A percentile compares a stretch with the other conserved stretches of the same genome.
phyloP scores from a whole-genome alignment of 2,329 filamentous ascomycete genomes.

The Beauveria bassiana region DNA sequence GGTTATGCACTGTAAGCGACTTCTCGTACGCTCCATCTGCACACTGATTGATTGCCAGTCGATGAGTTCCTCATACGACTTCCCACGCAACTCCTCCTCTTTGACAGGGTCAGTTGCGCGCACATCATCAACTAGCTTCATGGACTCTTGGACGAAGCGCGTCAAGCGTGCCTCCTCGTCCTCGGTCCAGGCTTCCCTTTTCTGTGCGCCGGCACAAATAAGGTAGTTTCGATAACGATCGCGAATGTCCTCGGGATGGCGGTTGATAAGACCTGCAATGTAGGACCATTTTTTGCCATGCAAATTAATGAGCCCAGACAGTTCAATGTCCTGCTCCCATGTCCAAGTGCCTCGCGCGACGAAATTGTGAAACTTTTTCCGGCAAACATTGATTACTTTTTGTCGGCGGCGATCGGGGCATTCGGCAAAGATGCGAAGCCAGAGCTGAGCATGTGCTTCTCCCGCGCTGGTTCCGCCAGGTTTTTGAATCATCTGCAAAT shows the following conservation, averaged over 20 bases:
- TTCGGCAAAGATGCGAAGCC: slow-evolving; percentile 38
- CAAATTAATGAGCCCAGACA: slow-evolving; percentile 26
- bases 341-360: slow-evolving; percentile 43
- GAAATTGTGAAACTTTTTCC: slow-evolving; percentile 60
- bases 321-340: slow-evolving; percentile 28
- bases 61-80: slow-evolving; percentile 45
- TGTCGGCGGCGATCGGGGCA: slow-evolving; percentile 44
- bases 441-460: slow-evolving; percentile 36
- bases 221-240: slow-evolving; percentile 66
- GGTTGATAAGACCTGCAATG: slow-evolving; percentile 55
- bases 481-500: slow-evolving; percentile 27
- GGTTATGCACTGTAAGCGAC: slow-evolving; percentile 56
- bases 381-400: slow-evolving; percentile 48
- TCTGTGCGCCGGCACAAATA: slow-evolving; percentile 45
- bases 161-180: slow-evolving; percentile 51
- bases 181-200: slow-evolving; percentile 49
- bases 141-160: slow-evolving; percentile 43
- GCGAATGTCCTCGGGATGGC: slow-evolving; percentile 57
- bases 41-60: slow-evolving; percentile 60
- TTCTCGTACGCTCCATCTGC: slow-evolving; percentile 53
- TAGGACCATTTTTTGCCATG: slow-evolving; percentile 49
- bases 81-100: slow-evolving; percentile 21
- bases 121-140: slow-evolving; percentile 38
- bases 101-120: slow-evolving; percentile 25
- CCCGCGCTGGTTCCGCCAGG: slow-evolving; percentile 28